Conservation (phyloP, 306 rosid species). For the Casuarina equisetifolia region DNA sequence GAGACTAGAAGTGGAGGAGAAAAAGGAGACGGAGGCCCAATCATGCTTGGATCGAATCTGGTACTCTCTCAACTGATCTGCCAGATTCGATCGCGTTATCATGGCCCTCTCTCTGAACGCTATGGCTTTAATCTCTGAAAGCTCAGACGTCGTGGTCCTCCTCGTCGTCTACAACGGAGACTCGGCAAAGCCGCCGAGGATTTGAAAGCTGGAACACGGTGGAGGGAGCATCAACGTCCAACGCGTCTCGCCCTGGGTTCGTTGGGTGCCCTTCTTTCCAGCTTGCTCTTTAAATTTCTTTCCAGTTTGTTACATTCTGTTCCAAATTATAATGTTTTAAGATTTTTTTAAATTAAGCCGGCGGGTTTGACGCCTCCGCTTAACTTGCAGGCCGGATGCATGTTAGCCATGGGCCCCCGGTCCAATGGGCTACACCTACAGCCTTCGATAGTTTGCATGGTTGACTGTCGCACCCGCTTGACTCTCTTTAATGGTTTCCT, state of each 20-base stretch:
- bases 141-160: background rate
- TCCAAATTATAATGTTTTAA: background rate
- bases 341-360: background rate
- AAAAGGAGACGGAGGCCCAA: slow-evolving; percentile 97
- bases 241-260: slow-evolving; percentile 9
- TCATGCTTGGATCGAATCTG: slow-evolving; percentile 99
- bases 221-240: slow-evolving; percentile 24
- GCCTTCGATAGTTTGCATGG: too few relatives aligned
- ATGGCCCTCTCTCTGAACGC: slow-evolving; percentile 37
- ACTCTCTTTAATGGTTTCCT: too few relatives aligned
- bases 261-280: slow-evolving; percentile 19
- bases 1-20: slow-evolving; percentile 82
- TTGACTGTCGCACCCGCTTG: too few relatives aligned
- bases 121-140: slow-evolving; percentile 26
- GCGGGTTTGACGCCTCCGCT: background rate
- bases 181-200: slow-evolving; percentile 27
- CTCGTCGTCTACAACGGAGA: slow-evolving; percentile 27
- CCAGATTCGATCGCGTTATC: slow-evolving; percentile 99
- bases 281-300: background rate
- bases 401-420: background rate
- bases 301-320: too few relatives aligned
- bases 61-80: slow-evolving; percentile 93
- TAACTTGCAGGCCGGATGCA: background rate
- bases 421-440: too few relatives aligned
- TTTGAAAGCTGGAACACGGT: slow-evolving; percentile 19